Percentiles rank a stretch among this genome's conserved stretches.
Evolutionary conservation across 2,329 filamentous ascomycete genomes (phyloP).

Genomic region (Talaromyces sp.): DNA sequence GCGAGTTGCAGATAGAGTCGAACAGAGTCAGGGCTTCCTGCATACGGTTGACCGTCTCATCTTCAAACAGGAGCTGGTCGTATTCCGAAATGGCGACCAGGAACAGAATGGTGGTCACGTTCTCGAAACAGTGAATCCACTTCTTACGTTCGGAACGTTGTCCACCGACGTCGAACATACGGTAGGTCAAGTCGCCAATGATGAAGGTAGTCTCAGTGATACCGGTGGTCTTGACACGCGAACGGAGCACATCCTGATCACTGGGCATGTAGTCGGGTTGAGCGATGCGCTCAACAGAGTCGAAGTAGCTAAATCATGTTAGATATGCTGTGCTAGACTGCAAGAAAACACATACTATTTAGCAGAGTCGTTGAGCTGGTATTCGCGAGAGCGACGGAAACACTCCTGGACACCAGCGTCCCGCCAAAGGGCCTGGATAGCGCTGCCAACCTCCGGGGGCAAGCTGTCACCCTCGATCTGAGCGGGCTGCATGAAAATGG

Average conservation of each 20-base stretch:
- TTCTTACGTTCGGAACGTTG: constrained; percentile 97
- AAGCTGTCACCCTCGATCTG: constrained; percentile 94
- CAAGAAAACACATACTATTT: constrained; percentile 72
- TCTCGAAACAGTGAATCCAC: constrained; percentile 99
- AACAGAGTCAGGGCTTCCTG: constrained; percentile 66
- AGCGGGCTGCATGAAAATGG: constrained; percentile 96
- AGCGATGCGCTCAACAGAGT: constrained; percentile 86
- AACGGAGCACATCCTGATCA: constrained; percentile 89
- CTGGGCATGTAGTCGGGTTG: constrained; percentile 90
- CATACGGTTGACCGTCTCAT: constrained; percentile 83
- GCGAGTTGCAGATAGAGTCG: constrained; percentile 66
- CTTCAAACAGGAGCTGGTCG: constrained; percentile 91
- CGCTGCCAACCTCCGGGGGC: constrained; percentile 87
- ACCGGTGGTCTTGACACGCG: constrained; percentile 95
- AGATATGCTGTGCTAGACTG: neutral
- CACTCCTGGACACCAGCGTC: constrained; percentile 89
- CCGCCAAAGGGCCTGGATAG: constrained; percentile 89
- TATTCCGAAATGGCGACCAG: constrained; percentile 95
- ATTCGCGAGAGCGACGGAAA: constrained; percentile 92
- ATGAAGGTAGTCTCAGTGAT: constrained; percentile 96
- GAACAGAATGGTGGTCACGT: constrained; percentile 95
- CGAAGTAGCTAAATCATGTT: constrained; percentile 68
- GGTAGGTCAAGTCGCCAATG: constrained; percentile 88
- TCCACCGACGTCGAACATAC: constrained; percentile 96
- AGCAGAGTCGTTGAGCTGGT: constrained; percentile 92